Evolutionary conservation across 2,329 filamentous ascomycete genomes (phyloP).

Genomic region (Fusarium tanahbumbuense): DNA sequence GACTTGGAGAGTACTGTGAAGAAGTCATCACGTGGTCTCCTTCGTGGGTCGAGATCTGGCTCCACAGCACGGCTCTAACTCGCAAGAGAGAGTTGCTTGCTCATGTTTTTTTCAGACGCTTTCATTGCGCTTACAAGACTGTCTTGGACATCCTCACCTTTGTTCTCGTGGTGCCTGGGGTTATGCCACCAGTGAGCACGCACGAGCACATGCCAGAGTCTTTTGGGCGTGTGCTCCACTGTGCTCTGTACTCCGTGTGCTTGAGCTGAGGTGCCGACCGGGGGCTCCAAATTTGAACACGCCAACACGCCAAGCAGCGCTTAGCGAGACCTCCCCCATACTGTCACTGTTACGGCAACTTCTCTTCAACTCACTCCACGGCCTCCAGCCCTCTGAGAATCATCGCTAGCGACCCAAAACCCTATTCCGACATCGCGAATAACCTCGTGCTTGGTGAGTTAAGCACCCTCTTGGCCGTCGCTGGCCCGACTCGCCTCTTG

Average conservation of each 20-base stretch:
- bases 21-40: constrained; percentile 51
- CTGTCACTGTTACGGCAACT: constrained; percentile 46
- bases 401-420: constrained; percentile 42
- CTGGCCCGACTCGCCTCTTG: constrained; percentile 33
- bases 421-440: constrained; percentile 44
- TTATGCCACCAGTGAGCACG: constrained; percentile 45
- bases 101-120: constrained; percentile 31
- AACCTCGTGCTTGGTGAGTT: constrained; percentile 44
- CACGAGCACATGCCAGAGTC: constrained; percentile 48
- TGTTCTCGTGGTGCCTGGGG: constrained; percentile 36
- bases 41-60: constrained; percentile 47
- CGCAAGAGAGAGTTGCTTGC: constrained; percentile 43
- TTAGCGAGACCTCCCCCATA: constrained; percentile 48
- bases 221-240: constrained; percentile 49
- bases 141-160: constrained; percentile 16
- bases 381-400: constrained; percentile 36
- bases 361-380: constrained; percentile 47
- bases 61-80: constrained; percentile 42
- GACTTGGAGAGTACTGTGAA: constrained; percentile 43
- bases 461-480: constrained; percentile 30
- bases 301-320: constrained; percentile 50
- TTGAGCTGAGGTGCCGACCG: constrained; percentile 35
- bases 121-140: constrained; percentile 17
- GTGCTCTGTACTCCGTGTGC: constrained; percentile 43
- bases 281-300: constrained; percentile 48